Base-by-base conservation (phyloP, 208 protist species). In the Acanthamoeba culbertsoni region DNA sequence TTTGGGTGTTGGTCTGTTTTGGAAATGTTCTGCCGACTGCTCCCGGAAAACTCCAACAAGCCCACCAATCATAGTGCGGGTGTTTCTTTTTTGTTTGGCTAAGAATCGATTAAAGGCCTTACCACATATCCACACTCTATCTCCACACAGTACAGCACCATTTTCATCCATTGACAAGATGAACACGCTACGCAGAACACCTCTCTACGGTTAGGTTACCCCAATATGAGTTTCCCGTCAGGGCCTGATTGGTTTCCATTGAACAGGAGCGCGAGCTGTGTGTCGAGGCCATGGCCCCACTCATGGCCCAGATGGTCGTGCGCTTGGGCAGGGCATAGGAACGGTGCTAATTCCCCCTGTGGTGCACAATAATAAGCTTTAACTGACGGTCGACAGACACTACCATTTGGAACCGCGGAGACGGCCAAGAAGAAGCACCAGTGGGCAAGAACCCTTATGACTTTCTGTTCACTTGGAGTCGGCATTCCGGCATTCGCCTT, bases 111-210 rank as follows among this genome's bases (percentile, higher is more conserved):
- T n/a, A n/a, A 8, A 55, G 48, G 12, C 16, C 5, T 62, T 62
- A 55, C 18, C 48, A 55, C 8, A 55, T 8, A 55, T 18, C 18
- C 48, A 18, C 8, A 55, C 48, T 18, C 8, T 8, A 55, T 8
- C 48, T 18, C 12, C 48, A 55, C 12, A 8, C 48, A 8, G 8
- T 55, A 55, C 48, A 55, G 18, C 48, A 55, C 18, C 12, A 8
- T 8, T 8, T 55, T 55, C 48, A 8, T n/a, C 55, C 20, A 62
- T 26, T 26, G 26, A 26, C 55, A 62, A 62, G 23, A 84, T 84
- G 73, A 84, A 84, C 73, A 31, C 35, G 37, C 73, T 84, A 4
- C 73, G 73, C 73, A 84, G 68, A 40, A 51, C 73, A 7, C 73
- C 73, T 7, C 73, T 84, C 45, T 84, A 31, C 28, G 73, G 73